These are phyloP conservation scores for Guillardia theta DNA, from an alignment of 78 protist genomes.

Conservation along the genomic window DNA sequence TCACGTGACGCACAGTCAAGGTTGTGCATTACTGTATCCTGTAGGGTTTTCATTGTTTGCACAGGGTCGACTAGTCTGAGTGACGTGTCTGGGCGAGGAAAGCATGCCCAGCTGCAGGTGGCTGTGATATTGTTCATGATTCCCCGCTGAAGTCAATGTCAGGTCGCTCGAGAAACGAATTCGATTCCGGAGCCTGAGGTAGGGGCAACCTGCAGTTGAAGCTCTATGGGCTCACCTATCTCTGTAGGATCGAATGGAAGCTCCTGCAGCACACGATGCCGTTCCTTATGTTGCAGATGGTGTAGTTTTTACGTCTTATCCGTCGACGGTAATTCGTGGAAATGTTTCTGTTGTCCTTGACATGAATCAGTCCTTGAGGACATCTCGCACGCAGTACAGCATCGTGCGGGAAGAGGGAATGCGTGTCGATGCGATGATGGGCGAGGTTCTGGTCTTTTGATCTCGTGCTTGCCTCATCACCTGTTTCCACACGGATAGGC, in stretches of 20 bases:
- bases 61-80: neutral
- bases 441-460: neutral
- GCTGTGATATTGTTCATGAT: neutral
- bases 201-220: no score
- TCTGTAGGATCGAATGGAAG: neutral
- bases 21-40: no score
- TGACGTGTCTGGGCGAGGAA: neutral
- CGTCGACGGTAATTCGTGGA: neutral
- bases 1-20: no score
- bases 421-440: constrained; percentile 35
- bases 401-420: constrained; percentile 15
- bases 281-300: neutral
- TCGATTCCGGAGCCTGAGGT: neutral
- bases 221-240: no score
- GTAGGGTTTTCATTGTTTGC: neutral
- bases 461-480: neutral
- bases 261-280: neutral
- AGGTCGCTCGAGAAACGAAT: neutral
- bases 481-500: no score
- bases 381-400: neutral
- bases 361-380: neutral
- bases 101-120: neutral
- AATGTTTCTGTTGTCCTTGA: no score
- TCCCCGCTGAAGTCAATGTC: neutral
- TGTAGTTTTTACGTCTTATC: neutral